Conservation (phyloP, 2,329 filamentous ascomycete genomes). For the Ambrosiella cleistominuta region DNA sequence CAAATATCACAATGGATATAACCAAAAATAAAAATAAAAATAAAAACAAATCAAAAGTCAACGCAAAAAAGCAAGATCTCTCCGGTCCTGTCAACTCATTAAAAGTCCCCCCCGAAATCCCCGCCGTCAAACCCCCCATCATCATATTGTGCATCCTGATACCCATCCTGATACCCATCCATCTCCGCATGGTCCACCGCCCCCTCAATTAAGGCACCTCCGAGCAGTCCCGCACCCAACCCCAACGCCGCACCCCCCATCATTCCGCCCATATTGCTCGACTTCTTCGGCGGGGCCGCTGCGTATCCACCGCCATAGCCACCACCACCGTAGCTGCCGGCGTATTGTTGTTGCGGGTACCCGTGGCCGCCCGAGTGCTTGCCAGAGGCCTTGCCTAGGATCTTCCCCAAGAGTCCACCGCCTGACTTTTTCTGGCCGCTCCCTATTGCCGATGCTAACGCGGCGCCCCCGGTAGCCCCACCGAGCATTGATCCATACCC, state of each 20-base stretch:
- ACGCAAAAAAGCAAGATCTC: too few species aligned
- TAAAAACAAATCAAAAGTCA: not conserved
- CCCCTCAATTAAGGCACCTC: conserved; percentile 54
- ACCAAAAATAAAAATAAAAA: not conserved
- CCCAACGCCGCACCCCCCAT: conserved; percentile 61
- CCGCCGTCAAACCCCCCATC: conserved; percentile 12
- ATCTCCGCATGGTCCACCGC: conserved; percentile 46
- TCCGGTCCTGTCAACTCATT: conserved; percentile 12
- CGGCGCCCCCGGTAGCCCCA: conserved; percentile 2
- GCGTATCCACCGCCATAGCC: conserved; percentile 21
- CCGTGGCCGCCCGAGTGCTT: conserved; percentile 17
- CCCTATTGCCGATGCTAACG: conserved; percentile 18
- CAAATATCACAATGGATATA: not conserved
- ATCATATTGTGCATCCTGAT: conserved; percentile 19
- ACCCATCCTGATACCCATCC: conserved; percentile 34
- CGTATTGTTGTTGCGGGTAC: conserved; percentile 17
- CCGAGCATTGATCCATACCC: conserved; percentile 1
- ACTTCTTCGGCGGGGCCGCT: conserved; percentile 25
- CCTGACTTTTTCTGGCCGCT: conserved; percentile 19
- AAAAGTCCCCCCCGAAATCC: conserved; percentile 24
- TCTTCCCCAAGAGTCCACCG: conserved; percentile 4
- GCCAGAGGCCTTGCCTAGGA: conserved; percentile 5
- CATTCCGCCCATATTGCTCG: conserved; percentile 32
- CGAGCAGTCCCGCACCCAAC: conserved; percentile 63
- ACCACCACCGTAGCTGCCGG: conserved; percentile 13